Evolutionary conservation across 1,139 yeast genomes (phyloP), one percentile per base, ranked within the genome.

Genomic region (Kodamaea suecica): DNA sequence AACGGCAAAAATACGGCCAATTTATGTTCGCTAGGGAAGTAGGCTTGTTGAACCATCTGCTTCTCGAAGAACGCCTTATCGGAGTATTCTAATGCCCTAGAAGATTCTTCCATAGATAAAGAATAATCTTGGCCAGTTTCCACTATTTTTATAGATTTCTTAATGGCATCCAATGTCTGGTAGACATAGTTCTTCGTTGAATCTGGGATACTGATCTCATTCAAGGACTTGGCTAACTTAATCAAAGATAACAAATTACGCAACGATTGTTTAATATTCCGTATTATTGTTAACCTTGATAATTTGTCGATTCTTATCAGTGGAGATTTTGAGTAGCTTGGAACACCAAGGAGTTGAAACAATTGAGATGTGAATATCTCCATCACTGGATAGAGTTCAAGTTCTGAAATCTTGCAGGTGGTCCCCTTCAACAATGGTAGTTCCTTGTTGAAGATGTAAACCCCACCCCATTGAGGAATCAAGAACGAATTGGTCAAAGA

Each of bases 11-110:
- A 92, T 0, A 92, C 95, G 0, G 97, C 97, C 51, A 90, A 67
- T 54, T 87, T 88, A 55, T 92, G 97, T 53, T 90, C 97, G 45
- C 86, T 90, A 0, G 97, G 97, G 67, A 90, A 88, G 52, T 84
- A 88, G 32, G 84, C 85, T 53, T 90, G 97, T 51, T 87, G 95
- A 6, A 90, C 92, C 95, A 92, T 90, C 57, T 84, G 90, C 49
- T 85, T 84, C 47, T 90, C 95, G 56, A 90, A 92, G 51, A 92
- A 90, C 0, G 97, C 97, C 26, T 67, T 64, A 49, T 87, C 84
- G 1, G 95, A 79, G 23, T 65, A 57, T 27, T 63, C 56, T 20
- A 76, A 66, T 5, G 92, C 78, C 13, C 57, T 51, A 10, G 81
- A 76, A 1, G 95, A 78, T 15, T 63, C 55, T 1, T 61, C 46